phyloP scores from a whole-genome alignment of 2,329 filamentous ascomycete species.

The Phaeosphaeriaceae sp. region DNA sequence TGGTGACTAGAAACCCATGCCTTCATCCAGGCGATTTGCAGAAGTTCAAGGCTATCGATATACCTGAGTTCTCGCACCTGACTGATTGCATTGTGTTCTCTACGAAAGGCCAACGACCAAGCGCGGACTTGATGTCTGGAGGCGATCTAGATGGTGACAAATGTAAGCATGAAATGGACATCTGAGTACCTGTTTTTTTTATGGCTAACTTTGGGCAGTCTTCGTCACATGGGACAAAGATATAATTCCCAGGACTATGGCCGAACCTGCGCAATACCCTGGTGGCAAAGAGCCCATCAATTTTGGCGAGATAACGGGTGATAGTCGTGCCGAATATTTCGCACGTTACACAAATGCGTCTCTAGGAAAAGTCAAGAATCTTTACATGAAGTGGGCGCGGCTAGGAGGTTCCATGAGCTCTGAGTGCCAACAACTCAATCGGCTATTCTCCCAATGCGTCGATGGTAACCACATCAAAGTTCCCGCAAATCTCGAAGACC shows the following conservation, averaged over 20 bases:
- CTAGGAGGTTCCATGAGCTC: slow-evolving; percentile 45
- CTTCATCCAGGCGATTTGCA: slow-evolving; percentile 53
- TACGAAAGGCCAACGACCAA: slow-evolving; percentile 45
- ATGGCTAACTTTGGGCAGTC: slow-evolving; percentile 29
- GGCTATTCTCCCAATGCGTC: slow-evolving; percentile 52
- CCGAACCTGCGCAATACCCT: slow-evolving; percentile 50
- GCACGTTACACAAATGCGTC: slow-evolving; percentile 50
- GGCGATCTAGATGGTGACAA: slow-evolving; percentile 53
- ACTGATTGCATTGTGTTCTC: slow-evolving; percentile 53
- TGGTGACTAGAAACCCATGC: slow-evolving; percentile 54
- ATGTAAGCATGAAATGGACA: slow-evolving; percentile 34
- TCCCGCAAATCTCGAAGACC: slow-evolving; percentile 38
- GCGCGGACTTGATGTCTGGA: slow-evolving; percentile 53
- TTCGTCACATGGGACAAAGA: slow-evolving; percentile 54
- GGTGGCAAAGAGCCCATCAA: slow-evolving; percentile 46
- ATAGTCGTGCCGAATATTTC: slow-evolving; percentile 51
- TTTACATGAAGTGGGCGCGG: slow-evolving; percentile 53
- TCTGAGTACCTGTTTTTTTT: neutral
- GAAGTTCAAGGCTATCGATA: slow-evolving; percentile 50
- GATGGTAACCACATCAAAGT: slow-evolving; percentile 51
- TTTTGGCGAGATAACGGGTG: slow-evolving; percentile 48
- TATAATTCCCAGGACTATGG: slow-evolving; percentile 45
- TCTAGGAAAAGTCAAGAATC: slow-evolving; percentile 50
- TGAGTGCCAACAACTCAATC: slow-evolving; percentile 52
- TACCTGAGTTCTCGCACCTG: slow-evolving; percentile 46